Conservation (phyloP, 257 asterid genomes). For the Ballota nigra region DNA sequence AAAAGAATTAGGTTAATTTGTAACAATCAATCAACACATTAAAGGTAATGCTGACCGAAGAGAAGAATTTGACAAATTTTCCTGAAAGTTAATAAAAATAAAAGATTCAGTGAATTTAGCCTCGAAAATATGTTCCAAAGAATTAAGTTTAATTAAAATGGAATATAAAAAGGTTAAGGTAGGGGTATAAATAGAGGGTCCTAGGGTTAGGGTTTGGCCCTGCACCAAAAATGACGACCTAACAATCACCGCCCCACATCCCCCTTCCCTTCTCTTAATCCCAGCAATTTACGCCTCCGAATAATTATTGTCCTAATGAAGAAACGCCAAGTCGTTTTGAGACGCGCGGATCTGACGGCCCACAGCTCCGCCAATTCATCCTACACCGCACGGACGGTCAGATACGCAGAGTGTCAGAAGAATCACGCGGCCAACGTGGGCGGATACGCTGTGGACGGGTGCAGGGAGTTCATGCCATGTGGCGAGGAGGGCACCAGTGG, state of each 20-base stretch:
- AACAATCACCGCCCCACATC: background rate
- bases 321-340: constrained; percentile 46
- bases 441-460: constrained; percentile 89
- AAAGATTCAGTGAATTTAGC: no score
- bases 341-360: constrained; percentile 25
- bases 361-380: constrained; percentile 35
- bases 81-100: no score
- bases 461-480: constrained; percentile 84
- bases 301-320: constrained; percentile 29
- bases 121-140: no score
- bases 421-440: constrained; percentile 89
- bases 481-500: constrained; percentile 45
- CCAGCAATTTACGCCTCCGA: background rate
- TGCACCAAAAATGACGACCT: constrained; percentile 16
- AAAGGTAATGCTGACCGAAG: no score
- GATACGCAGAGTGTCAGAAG: constrained; percentile 83
- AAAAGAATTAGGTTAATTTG: no score
- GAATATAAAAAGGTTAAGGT: constrained; percentile 10
- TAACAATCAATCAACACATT: no score
- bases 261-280: background rate
- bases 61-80: no score
- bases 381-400: constrained; percentile 31
- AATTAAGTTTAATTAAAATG: background rate
- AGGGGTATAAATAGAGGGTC: constrained; percentile 46
- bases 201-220: constrained; percentile 63